Conservation (phyloP, 176 grass and related monocot genomes). For the Zea mays region DNA sequence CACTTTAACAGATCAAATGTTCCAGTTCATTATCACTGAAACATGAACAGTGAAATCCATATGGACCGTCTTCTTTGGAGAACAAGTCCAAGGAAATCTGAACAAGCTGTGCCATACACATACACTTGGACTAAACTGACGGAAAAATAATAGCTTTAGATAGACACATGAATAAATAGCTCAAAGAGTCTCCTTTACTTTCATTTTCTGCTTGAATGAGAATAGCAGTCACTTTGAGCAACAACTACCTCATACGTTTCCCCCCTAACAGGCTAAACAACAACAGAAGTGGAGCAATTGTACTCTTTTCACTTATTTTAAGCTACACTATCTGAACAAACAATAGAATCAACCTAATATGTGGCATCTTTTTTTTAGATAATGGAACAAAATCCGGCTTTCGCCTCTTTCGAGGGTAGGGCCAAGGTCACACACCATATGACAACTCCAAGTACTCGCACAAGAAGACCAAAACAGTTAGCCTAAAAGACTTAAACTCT, state of each 20-base stretch:
- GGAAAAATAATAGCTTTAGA: background rate
- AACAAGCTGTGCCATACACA: background rate
- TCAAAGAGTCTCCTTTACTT: background rate
- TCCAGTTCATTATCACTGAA: too few species aligned
- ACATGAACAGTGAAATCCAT: background rate
- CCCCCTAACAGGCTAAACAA: background rate
- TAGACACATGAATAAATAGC: background rate
- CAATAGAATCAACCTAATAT: constrained; percentile 21
- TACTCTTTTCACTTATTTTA: too few species aligned
- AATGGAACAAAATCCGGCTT: too few species aligned
- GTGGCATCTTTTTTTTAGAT: too few species aligned
- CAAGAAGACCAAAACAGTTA: too few species aligned
- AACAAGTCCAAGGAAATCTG: background rate
- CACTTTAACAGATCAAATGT: too few species aligned
- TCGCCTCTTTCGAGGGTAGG: too few species aligned
- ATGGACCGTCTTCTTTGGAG: background rate
- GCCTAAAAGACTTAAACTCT: too few species aligned
- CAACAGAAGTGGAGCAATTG: background rate
- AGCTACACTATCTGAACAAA: too few species aligned
- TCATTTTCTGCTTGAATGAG: background rate
- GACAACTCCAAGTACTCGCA: too few species aligned
- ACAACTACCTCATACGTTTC: constrained; percentile 14
- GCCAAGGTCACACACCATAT: too few species aligned
- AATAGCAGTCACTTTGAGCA: constrained; percentile 23
- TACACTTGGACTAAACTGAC: background rate